Evolutionary conservation across 768 basidiomycete species (phyloP).

Genomic region (Wakefieldia striispora): DNA sequence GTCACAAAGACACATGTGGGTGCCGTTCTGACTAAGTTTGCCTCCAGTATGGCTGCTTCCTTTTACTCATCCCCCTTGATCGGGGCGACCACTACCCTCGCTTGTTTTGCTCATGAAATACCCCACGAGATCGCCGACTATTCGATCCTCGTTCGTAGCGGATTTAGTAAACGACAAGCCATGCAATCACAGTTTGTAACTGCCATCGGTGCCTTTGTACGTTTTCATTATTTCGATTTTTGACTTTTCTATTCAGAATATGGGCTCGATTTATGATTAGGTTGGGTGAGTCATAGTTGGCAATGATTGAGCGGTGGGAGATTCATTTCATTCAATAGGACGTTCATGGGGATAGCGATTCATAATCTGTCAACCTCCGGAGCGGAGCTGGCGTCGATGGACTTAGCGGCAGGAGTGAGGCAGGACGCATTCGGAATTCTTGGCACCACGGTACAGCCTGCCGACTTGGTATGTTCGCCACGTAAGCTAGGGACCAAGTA

Average conservation of each 20-base stretch:
- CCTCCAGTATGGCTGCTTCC: conserved; percentile 83
- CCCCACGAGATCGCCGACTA: conserved; percentile 98
- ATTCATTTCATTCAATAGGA: conserved; percentile 41
- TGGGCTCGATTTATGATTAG: conserved; percentile 28
- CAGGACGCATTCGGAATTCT: conserved; percentile 75
- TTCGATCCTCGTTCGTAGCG: conserved; percentile 86
- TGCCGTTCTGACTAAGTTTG: conserved; percentile 2
- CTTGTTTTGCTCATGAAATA: conserved; percentile 93
- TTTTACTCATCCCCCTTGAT: conserved; percentile 95
- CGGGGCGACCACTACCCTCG: conserved; percentile 91
- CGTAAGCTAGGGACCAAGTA: conserved; percentile 11
- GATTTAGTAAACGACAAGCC: conserved; percentile 87
- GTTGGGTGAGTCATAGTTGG: conserved; percentile 30
- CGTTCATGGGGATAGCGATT: conserved; percentile 85
- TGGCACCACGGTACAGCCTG: conserved; percentile 75
- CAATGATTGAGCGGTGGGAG: conserved; percentile 1
- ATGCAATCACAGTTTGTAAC: conserved; percentile 94
- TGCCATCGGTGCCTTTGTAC: conserved; percentile 87
- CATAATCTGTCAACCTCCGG: conserved; percentile 67
- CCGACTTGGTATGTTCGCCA: conserved; percentile 68
- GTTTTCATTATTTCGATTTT: conserved; percentile 15
- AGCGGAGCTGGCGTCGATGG: conserved; percentile 38
- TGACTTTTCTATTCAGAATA: conserved; percentile 9
- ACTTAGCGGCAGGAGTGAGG: conserved; percentile 76
- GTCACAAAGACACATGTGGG: conserved; percentile 29